Evolutionary conservation across 1,139 yeast species (phyloP), one percentile per base, ranked within the genome.

Genomic region (Yamadazyma aaseri): DNA sequence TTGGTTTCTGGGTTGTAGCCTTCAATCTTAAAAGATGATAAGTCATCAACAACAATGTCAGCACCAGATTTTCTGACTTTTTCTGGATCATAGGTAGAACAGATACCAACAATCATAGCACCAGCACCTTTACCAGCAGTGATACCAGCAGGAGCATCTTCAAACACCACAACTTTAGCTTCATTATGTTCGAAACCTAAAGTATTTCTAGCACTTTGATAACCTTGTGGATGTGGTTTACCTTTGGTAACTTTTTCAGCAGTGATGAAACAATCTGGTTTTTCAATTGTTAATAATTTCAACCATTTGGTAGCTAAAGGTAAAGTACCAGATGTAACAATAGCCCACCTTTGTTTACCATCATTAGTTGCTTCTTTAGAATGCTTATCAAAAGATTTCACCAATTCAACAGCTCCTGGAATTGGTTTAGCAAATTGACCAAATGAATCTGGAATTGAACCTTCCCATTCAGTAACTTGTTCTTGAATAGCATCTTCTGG

Each of bases 101-200:
- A 86, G 60, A 86, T 79, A 54, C 95, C 95, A 49, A 86, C 76
- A 43, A 85, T 81, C 57, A 75, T 72, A 53, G 94, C 90, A 47
- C 94, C 95, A 20, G 94, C 86, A 46, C 76, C 86, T 56, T 81
- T 78, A 61, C 95, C 95, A 31, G 95, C 92, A 43, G 75, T 67
- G 47, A 86, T 81, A 57, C 95, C 95, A 32, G 90, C 92, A 33
- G 92, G 92, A 32, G 95, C 94, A 56, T 85, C 95, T 64, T 85
- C 95, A 53, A 84, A 84, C 17, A 86, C 95, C 31, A 84, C 76
- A 45, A 73, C 81, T 56, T 69, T 70, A 53, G 71, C 69, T 51
- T 45, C 44, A 11, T 51, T 58, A 40, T 61, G 55, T 44, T 73
- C 71, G 56, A 68, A 69, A 27, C 81, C 79, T 50, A 80, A 66